Base-by-base conservation (phyloP, 2,329 filamentous ascomycete species). In the Phialophora verrucosa region DNA sequence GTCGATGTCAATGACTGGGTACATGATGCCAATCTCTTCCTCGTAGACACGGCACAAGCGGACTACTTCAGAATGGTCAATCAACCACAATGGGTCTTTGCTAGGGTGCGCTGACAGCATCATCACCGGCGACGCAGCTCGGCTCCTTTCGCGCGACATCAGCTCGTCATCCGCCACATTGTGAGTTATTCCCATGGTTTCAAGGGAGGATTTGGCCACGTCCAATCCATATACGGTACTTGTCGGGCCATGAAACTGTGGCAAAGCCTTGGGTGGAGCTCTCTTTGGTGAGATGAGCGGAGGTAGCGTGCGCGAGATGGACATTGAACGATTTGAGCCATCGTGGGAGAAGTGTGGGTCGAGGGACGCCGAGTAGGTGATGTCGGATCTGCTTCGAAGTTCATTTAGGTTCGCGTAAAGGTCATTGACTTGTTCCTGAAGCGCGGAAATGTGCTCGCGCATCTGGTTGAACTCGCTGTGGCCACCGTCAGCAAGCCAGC, bases 1-100 rank as follows among this genome's bases (percentile, higher is more conserved):
- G 50, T 90, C 86, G 42, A 96, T 90, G 71, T 91, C 86, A 55
- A 96, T 78, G 3, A 97, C 86, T 0, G 94, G 94, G 76, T 96
- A 97, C 92, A 97, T 96, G 73, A 94, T 86, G 51, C 92, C 92
- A 73, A 96, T 89, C 76, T 97, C 93, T 73, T 97, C 93, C 71
- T 96, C 91, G 74, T 95, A 94, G 0, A 96, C 82, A 14, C 87
- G 84, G 70, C 91, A 92, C 14, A 97, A 80, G 1, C 92, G 87
- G 23, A 94, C 77, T 73, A 95, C 91, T 74, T 97, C 93, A 42
- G 93, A 88, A 73, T 90, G 89, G 62, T 86, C 86, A 57, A 96
- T 86, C 7, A 88, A 84, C 87, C 92, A 93, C 31, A 98, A 85
- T 0, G 93, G 92, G 75, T 97, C 94, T 73, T 89, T 83, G 68